Evolutionary conservation across 1,139 yeast genomes (phyloP).

Genomic region (Zygosaccharomyces sapae): DNA sequence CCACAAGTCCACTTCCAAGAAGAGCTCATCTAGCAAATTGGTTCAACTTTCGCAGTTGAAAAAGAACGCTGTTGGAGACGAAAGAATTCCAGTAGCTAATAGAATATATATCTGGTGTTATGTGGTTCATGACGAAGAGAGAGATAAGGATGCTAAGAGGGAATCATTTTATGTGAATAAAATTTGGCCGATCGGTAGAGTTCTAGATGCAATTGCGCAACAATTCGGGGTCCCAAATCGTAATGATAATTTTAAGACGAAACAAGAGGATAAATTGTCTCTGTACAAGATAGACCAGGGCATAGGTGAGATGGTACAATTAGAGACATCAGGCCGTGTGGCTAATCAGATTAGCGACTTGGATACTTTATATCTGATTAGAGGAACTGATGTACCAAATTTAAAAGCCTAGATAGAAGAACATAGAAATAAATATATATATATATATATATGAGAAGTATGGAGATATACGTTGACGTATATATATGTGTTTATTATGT

Average conservation of each 20-base stretch:
- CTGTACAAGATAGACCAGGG: conserved; percentile 34
- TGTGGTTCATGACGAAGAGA: conserved; percentile 41
- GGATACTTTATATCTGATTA: conserved; percentile 54
- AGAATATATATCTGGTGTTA: conserved; percentile 63
- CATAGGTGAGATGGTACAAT: conserved; percentile 32
- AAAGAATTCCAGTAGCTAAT: conserved; percentile 49
- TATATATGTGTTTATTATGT: neutral
- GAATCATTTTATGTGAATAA: conserved; percentile 33
- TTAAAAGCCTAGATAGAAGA: too few relatives aligned
- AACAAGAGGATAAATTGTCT: conserved; percentile 29
- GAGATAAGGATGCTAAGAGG: conserved; percentile 28
- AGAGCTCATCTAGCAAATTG: conserved; percentile 30
- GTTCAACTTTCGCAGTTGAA: conserved; percentile 44
- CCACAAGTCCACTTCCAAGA: conserved; percentile 15
- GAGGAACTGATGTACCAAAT: conserved; percentile 39
- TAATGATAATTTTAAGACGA: conserved; percentile 44
- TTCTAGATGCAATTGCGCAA: conserved; percentile 64
- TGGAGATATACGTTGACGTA: neutral
- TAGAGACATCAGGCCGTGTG: conserved; percentile 45
- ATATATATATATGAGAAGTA: neutral
- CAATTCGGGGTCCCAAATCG: conserved; percentile 50
- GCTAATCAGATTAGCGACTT: conserved; percentile 45
- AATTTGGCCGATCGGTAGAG: conserved; percentile 72
- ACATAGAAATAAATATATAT: neutral
- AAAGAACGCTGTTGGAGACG: conserved; percentile 65